Base-by-base conservation (phyloP, 345 rosid species). In the Orychophragmus violaceus region DNA sequence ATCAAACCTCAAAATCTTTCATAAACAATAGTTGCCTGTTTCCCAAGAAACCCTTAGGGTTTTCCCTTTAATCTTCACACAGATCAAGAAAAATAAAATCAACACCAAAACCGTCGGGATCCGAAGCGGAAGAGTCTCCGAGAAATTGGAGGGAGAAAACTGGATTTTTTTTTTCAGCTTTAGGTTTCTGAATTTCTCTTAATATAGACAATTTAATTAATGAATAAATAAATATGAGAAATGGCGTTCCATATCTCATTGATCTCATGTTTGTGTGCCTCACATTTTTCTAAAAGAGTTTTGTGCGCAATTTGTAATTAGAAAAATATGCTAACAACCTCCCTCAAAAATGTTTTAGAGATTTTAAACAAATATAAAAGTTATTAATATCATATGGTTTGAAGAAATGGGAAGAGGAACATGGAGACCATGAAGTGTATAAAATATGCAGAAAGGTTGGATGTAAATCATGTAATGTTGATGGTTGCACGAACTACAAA, bases 381-480 rank as follows among this genome's bases (percentile, higher is more conserved):
- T 35, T 5, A 22, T 17, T n/a, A 35, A 7, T 48, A 21, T 48
- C 17, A 5, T 57, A 60, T 3, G 10, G 28, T 44, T 44, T 32
- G 64, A 44, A 44, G 61, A 39, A 30, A 51, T 27, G 66, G 12
- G 68, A 23, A 53, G 30, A 27, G 1, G 37, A 37, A 74, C 77
- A 74, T 74, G 77, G 72, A 66, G 68, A 35, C 58, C 77, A 74
- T 68, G 72, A 74, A 66, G 68, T 66, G 51, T 13, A 63, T 62
- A 32, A 8, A 44, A 9, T 14, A 11, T 22, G 35, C 25, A 54
- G 22, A 60, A 3, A 2, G 53, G 5, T 42, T 12, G 2, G 16
- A n/a, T n/a, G n/a, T n/a, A n/a, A n/a, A n/a, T n/a, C n/a, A 24
- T 71, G 69, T 53, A 62, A 24, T 55, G 75, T 71, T 71, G 70